Evolutionary conservation across 176 grass and related monocot species (phyloP), one percentile per base, ranked within the genome.

Genomic region (Hyparrhenia diplandra): DNA sequence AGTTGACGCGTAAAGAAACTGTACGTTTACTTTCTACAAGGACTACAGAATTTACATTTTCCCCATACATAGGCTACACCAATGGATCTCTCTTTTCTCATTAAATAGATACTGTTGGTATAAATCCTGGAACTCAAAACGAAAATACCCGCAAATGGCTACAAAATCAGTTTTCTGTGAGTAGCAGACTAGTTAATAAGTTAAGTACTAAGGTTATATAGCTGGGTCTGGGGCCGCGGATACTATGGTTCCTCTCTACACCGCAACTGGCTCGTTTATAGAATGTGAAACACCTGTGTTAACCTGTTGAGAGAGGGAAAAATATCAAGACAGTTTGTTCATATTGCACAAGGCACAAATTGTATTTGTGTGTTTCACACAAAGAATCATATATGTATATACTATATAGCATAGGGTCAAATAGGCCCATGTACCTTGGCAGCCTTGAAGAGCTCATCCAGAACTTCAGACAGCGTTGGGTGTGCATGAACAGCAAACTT

Each of bases 381-480:
- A 85, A n/a, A n/a, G 23, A 29, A 17, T 63, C 47, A 52, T 51
- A 0, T 67, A 39, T 55, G n/a, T n/a, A n/a, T n/a, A n/a, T n/a
- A n/a, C n/a, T n/a, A n/a, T n/a, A n/a, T n/a, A n/a, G n/a, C n/a
- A n/a, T n/a, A n/a, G 75, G n/a, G 10, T 9, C 28, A 43, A 35
- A 69, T 63, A 64, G 14, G 10, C n/a, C 37, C 17, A 60, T 30
- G 60, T 93, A 97, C 94, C 94, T 97, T 92, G 21, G 91, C 89
- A 60, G 89, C 87, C 88, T 92, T 97, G 89, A 94, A 97, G 77
- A 97, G 91, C 73, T 97, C 94, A 36, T 97, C 89, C 11, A 94
- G 75, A 65, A 97, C 94, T 81, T 97, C 89, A 1, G 94, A 97
- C 51, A 97, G 85, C 5, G 94, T 97, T 70, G n/a, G n/a, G n/a